A percentile compares a stretch with the other conserved stretches of the same genome.
These are phyloP conservation scores for Casuarina equisetifolia DNA, from an alignment of 306 rosid species.

Conservation along the genomic window DNA sequence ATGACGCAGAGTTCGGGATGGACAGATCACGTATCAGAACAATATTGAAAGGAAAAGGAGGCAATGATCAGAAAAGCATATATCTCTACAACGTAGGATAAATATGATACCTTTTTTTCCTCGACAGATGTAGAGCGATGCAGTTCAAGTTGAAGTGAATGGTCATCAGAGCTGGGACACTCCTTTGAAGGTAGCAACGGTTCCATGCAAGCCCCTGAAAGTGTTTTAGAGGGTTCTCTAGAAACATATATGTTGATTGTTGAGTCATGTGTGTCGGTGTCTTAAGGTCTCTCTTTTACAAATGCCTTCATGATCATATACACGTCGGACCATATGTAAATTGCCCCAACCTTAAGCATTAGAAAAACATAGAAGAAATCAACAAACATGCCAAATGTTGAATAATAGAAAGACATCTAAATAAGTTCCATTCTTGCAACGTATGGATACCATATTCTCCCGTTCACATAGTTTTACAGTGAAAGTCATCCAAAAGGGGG, in stretches of 20 bases:
- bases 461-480: not conserved
- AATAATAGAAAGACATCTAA: not conserved
- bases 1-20: too few species aligned
- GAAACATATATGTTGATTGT: not conserved
- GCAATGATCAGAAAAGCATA: not conserved
- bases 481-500: too few species aligned
- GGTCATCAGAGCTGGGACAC: not conserved
- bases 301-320: conserved; percentile 5
- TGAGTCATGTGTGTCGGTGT: not conserved
- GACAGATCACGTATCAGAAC: too few species aligned
- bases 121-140: not conserved
- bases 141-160: not conserved
- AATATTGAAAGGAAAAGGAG: too few species aligned
- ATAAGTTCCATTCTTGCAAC: not conserved
- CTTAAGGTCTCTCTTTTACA: not conserved
- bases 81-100: not conserved
- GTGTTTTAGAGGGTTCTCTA: not conserved
- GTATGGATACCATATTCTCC: not conserved
- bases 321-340: conserved; percentile 9
- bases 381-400: not conserved
- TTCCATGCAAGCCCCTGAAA: not conserved
- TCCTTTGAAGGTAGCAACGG: not conserved
- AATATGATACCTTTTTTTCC: not conserved
- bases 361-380: not conserved
- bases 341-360: conserved; percentile 7